A percentile compares a stretch with the other conserved stretches of the same genome.
These are phyloP conservation scores for Apiotrichum gamsii DNA, from an alignment of 1,284 basidiomycete species.

Conservation along the genomic window DNA sequence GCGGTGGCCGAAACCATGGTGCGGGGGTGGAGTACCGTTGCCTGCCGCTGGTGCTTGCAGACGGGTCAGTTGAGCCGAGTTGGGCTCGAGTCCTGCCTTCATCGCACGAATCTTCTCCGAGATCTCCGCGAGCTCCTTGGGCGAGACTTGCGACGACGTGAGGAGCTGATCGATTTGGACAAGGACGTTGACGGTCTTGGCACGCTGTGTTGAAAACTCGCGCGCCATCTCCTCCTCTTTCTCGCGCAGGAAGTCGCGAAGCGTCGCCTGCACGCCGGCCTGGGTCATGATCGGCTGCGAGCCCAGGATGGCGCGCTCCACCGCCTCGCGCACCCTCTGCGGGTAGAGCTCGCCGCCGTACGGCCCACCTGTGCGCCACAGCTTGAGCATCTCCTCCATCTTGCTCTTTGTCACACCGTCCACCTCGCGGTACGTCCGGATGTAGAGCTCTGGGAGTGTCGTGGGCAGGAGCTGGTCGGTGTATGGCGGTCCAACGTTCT, in stretches of 20 bases:
- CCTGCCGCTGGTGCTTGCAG: background rate
- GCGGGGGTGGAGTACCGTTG: too few relatives aligned
- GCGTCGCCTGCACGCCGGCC: constrained; percentile 18
- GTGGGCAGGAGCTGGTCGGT: constrained; percentile 65
- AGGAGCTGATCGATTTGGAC: constrained; percentile 37
- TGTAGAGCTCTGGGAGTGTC: constrained; percentile 69
- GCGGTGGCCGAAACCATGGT: background rate
- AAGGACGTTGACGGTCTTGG: constrained; percentile 36
- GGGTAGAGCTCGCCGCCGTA: constrained; percentile 66
- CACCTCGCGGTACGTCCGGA: constrained; percentile 76
- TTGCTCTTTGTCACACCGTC: constrained; percentile 77
- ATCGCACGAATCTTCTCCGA: constrained; percentile 36
- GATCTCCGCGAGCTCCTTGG: constrained; percentile 37
- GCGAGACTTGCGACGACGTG: constrained; percentile 27
- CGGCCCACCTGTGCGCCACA: constrained; percentile 80
- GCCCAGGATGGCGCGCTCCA: constrained; percentile 40
- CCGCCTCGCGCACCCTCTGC: constrained; percentile 26
- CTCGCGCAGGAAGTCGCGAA: constrained; percentile 22
- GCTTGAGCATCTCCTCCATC: constrained; percentile 91
- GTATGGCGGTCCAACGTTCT: constrained; percentile 87
- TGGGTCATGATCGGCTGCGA: constrained; percentile 13
- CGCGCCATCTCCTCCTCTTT: constrained; percentile 37
- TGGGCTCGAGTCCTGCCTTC: constrained; percentile 41
- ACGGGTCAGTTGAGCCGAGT: constrained; percentile 10
- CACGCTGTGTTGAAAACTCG: constrained; percentile 16